phyloP scores from a whole-genome alignment of 257 asterid species.

The Penstemon barbatus region DNA sequence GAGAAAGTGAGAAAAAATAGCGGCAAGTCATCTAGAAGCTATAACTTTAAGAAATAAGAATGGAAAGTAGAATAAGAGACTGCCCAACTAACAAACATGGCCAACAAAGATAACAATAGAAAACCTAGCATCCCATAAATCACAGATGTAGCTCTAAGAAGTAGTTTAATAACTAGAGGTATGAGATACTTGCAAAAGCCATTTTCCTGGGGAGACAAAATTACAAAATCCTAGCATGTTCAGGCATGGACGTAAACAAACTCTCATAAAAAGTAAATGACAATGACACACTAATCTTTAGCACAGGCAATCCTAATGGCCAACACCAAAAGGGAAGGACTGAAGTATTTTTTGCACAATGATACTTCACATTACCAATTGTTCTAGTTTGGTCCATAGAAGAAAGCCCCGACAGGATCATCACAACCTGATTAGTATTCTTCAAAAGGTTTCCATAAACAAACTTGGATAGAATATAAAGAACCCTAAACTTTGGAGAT shows the following conservation, averaged over 20 bases:
- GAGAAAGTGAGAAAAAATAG: slow-evolving; percentile 6
- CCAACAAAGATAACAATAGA: slow-evolving; percentile 1
- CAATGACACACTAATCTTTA: not conserved
- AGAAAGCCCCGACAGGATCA: not conserved
- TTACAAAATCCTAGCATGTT: not conserved
- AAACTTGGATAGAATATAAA: not conserved
- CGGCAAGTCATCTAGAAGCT: not conserved
- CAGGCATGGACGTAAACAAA: not conserved
- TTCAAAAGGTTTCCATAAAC: not conserved
- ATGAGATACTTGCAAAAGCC: not conserved
- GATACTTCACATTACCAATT: no score
- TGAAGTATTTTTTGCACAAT: not conserved
- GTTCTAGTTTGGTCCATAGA: not conserved
- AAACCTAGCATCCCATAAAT: slow-evolving; percentile 12
- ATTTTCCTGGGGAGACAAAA: not conserved
- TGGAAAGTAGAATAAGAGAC: slow-evolving; percentile 2
- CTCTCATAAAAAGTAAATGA: not conserved
- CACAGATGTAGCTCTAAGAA: not conserved
- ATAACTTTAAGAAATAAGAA: not conserved
- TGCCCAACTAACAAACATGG: slow-evolving; percentile 7
- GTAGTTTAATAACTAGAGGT: not conserved
- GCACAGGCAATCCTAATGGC: not conserved
- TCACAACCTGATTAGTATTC: not conserved
- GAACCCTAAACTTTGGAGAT: not conserved
- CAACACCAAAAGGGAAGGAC: not conserved